A percentile compares a stretch with the other conserved stretches of the same genome.
Evolutionary conservation across 2,329 filamentous ascomycete species (phyloP).

Genomic region (Escovopsis sp.): DNA sequence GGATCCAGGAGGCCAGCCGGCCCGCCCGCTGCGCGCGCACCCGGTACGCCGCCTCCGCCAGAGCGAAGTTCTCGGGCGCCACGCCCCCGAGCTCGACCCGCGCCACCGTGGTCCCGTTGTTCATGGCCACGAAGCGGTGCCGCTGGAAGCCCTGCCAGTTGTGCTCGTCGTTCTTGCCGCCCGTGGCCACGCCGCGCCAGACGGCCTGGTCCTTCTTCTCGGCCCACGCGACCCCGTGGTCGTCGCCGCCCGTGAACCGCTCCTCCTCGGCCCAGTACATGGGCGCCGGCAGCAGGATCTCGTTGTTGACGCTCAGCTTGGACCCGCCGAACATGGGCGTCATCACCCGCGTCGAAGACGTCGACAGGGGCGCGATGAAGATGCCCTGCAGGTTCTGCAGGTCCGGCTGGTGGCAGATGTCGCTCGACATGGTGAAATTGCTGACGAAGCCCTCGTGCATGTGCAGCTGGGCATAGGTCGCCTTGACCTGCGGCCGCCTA

Average conservation of each 20-base stretch:
- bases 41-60: constrained; percentile 33
- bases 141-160: constrained; percentile 64
- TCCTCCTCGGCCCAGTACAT: constrained; percentile 54
- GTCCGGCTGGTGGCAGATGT: constrained; percentile 52
- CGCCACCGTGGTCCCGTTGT: constrained; percentile 46
- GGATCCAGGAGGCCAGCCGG: constrained; percentile 35
- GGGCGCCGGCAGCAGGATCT: constrained; percentile 53
- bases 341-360: constrained; percentile 39
- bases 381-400: constrained; percentile 49
- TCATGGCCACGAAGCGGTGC: constrained; percentile 60
- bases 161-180: constrained; percentile 39
- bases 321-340: constrained; percentile 55
- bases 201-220: constrained; percentile 39
- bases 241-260: constrained; percentile 42
- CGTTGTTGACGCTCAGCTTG: constrained; percentile 54
- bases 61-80: constrained; percentile 35
- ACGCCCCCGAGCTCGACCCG: constrained; percentile 26
- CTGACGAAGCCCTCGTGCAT: constrained; percentile 42
- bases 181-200: constrained; percentile 55
- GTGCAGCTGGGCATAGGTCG: constrained; percentile 31
- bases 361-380: constrained; percentile 45
- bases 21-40: constrained; percentile 30
- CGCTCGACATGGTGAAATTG: constrained; percentile 45
- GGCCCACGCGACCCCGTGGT: constrained; percentile 40
- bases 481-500: constrained; percentile 28